Base-by-base conservation (phyloP, 208 protist species). In the Crithidia fasciculata region DNA sequence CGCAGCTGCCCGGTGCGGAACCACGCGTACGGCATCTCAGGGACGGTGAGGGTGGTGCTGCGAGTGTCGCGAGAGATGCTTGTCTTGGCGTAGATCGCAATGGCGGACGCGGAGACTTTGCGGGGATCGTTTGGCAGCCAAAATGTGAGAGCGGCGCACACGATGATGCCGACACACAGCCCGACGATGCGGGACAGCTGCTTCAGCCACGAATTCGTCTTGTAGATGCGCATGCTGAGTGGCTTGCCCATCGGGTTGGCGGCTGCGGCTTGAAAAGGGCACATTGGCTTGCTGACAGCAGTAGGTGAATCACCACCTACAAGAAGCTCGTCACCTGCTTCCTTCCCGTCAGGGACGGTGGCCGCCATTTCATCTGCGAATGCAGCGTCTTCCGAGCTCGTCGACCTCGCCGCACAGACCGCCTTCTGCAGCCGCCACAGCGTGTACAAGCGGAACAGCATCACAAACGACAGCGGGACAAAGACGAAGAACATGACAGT, bases 71-170 rank as follows among this genome's bases (percentile, higher is more conserved):
- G 8, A 2, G 56, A 49, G n/a, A 70, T 44, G 12, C 55, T 13
- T 15, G 61, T 6, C 9, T 36, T 40, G 5, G 82, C 87, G 41
- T 72, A 76, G 53, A 36, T 47, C 15, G 82, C 75, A 37, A 89
- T 86, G 8, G 49, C 16, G 4, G 16, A 16, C 5, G 84, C 18
- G 18, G 41, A 74, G 43, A 84, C 78, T 6, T 66, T 37, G 15
- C 72, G 76, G 36, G 73, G 71, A 39, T 83, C 78, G 52, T 92
- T 92, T 8, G 87, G 87, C 13, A 92, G 50, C 63, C 85, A 90
- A 44, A 86, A 81, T 5, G 83, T 68, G 53, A 85, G 18, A 15
- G 83, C 18, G 18, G 70, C 80, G 36, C 62, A 79, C 9, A 79
- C 73, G 2, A 72, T 12, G n/a, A 86, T 55, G 19, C 74, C 59